Percentiles rank a stretch among this genome's conserved stretches.
Conservation (phyloP, 495 filamentous ascomycete species). For the Penicillium psychrofluorescens region DNA sequence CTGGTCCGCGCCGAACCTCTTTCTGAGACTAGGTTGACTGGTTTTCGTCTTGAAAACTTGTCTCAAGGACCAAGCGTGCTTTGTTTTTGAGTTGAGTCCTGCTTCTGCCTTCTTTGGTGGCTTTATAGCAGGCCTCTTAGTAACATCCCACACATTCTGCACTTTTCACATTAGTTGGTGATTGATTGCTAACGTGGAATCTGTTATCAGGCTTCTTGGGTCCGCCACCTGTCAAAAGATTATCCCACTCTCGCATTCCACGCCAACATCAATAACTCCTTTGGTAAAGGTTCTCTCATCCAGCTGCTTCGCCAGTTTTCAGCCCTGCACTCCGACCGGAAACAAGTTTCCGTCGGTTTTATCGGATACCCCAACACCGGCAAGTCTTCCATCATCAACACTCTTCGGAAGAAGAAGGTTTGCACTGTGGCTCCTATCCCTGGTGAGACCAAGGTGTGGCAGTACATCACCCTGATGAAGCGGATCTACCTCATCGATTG, state of each 20-base stretch:
- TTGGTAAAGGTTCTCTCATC: slow-evolving; percentile 73
- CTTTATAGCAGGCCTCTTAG: slow-evolving; percentile 84
- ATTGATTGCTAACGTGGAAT: slow-evolving; percentile 33
- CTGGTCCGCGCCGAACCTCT: slow-evolving; percentile 60
- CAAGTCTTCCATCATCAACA: slow-evolving; percentile 92
- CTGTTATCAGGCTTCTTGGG: slow-evolving; percentile 69
- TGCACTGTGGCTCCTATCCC: slow-evolving; percentile 94
- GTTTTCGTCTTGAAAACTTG: slow-evolving; percentile 72
- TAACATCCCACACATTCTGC: slow-evolving; percentile 89
- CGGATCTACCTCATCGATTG: slow-evolving; percentile 96
- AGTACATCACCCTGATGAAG: slow-evolving; percentile 96
- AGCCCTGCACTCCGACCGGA: slow-evolving; percentile 78
- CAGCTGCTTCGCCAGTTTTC: slow-evolving; percentile 88
- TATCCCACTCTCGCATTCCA: slow-evolving; percentile 93
- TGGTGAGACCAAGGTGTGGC: slow-evolving; percentile 91
- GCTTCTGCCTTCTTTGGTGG: slow-evolving; percentile 35
- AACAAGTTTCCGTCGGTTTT: slow-evolving; percentile 84
- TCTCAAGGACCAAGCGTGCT: slow-evolving; percentile 55
- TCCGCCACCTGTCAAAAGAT: slow-evolving; percentile 70
- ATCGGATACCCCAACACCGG: slow-evolving; percentile 87
- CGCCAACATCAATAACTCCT: slow-evolving; percentile 85
- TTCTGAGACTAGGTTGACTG: slow-evolving; percentile 58
- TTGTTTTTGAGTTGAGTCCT: slow-evolving; percentile 88
- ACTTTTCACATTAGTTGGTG: slow-evolving; percentile 10
- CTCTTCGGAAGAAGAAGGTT: slow-evolving; percentile 83